These are phyloP conservation scores for Persicaria tinctoria DNA, from an alignment of 148 eudicot genomes.

Conservation along the genomic window DNA sequence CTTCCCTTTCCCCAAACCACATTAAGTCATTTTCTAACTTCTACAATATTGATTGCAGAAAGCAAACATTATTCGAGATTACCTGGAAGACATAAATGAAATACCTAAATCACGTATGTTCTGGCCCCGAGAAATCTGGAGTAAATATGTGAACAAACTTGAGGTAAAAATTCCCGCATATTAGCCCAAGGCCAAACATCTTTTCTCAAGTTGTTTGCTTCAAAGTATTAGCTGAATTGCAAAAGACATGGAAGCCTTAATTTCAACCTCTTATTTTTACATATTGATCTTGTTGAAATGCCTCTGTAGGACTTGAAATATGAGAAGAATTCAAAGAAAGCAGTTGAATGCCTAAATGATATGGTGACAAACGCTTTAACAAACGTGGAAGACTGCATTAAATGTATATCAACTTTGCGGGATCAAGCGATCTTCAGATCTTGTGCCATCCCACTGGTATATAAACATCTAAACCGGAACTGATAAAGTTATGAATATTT, in stretches of 20 bases:
- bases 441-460: constrained; percentile 96
- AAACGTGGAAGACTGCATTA: constrained; percentile 76
- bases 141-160: constrained; percentile 79
- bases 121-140: constrained; percentile 97
- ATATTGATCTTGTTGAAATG: constrained; percentile 14
- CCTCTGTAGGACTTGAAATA: constrained; percentile 65
- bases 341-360: constrained; percentile 89
- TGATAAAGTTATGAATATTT: background rate
- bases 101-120: constrained; percentile 97
- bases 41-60: constrained; percentile 43
- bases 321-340: constrained; percentile 74
- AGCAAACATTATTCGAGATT: constrained; percentile 86
- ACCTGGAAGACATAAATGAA: constrained; percentile 92
- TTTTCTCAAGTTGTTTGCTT: no score
- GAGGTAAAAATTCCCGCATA: constrained; percentile 43
- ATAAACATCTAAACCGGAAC: background rate
- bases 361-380: constrained; percentile 88
- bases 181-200: no score
- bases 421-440: constrained; percentile 63
- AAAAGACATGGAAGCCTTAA: background rate
- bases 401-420: constrained; percentile 61
- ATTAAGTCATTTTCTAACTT: constrained; percentile 9
- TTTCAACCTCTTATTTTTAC: background rate
- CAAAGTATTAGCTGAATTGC: background rate
- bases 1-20: no score